These are phyloP conservation scores for Phialocephala subalpina DNA, from an alignment of 2,329 filamentous ascomycete species.

Conservation along the genomic window DNA sequence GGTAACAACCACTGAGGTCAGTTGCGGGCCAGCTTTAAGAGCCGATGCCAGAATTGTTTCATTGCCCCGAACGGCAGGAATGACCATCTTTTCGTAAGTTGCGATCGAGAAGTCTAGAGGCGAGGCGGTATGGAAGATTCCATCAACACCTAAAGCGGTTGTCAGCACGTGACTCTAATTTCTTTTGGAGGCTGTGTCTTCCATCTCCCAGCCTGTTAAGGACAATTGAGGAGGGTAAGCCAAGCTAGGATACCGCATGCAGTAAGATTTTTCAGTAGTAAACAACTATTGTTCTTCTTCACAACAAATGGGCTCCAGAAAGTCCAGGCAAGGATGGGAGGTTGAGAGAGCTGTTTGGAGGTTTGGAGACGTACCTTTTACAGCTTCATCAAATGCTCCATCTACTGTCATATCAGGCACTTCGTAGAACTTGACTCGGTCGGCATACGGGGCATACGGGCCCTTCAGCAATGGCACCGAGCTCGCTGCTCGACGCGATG, in stretches of 20 bases:
- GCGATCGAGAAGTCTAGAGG: slow-evolving; percentile 41
- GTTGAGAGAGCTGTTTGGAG: too few relatives aligned
- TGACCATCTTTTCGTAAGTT: slow-evolving; percentile 42
- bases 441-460: slow-evolving; percentile 38
- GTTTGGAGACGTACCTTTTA: slow-evolving; percentile 30
- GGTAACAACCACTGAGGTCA: slow-evolving; percentile 52
- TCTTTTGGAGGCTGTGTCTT: too few relatives aligned
- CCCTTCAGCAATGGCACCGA: slow-evolving; percentile 37
- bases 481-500: slow-evolving; percentile 38
- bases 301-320: too few relatives aligned
- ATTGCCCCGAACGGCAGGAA: slow-evolving; percentile 38
- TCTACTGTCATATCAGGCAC: slow-evolving; percentile 41
- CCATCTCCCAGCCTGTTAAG: too few relatives aligned
- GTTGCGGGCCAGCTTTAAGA: slow-evolving; percentile 43
- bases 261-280: too few relatives aligned
- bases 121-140: slow-evolving; percentile 44
- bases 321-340: neutral
- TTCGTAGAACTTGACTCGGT: slow-evolving; percentile 39
- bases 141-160: slow-evolving; percentile 36
- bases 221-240: too few relatives aligned
- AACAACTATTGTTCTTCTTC: too few relatives aligned
- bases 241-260: too few relatives aligned
- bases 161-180: slow-evolving; percentile 20
- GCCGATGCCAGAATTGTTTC: slow-evolving; percentile 41
- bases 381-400: slow-evolving; percentile 42